A percentile compares a stretch with the other conserved stretches of the same genome.
phyloP scores from a whole-genome alignment of 2,329 filamentous ascomycete genomes.

The Cladosporium oxysporum region DNA sequence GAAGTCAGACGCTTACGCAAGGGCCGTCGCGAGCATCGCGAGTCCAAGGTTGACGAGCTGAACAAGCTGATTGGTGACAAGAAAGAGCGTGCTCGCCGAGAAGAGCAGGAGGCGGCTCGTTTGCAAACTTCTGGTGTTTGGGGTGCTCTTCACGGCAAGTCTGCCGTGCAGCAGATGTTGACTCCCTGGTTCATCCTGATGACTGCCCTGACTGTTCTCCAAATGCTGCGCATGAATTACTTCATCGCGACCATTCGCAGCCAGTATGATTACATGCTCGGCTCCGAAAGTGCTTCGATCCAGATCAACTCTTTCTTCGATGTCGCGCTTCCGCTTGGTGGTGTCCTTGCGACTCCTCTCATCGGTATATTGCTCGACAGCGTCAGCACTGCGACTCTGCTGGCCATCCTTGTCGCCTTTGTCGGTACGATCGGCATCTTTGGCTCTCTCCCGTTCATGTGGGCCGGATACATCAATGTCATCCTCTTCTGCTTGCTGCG shows the following conservation, averaged over 20 bases:
- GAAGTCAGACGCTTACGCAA: constrained; percentile 58
- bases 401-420: constrained; percentile 67
- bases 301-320: constrained; percentile 84
- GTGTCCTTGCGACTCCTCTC: constrained; percentile 80
- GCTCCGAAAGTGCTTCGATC: constrained; percentile 60
- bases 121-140: constrained; percentile 62
- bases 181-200: constrained; percentile 85
- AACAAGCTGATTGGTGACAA: constrained; percentile 67
- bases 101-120: constrained; percentile 26
- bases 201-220: constrained; percentile 67
- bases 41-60: constrained; percentile 69
- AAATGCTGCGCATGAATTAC: constrained; percentile 70
- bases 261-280: constrained; percentile 79
- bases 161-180: constrained; percentile 70
- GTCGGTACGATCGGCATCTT: constrained; percentile 76
- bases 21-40: constrained; percentile 59
- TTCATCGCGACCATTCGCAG: constrained; percentile 82
- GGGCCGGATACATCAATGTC: constrained; percentile 75
- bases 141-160: constrained; percentile 77
- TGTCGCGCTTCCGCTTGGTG: constrained; percentile 74
- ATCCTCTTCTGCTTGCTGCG: constrained; percentile 79
- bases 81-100: constrained; percentile 67
- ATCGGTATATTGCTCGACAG: constrained; percentile 79
- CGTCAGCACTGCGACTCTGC: constrained; percentile 69
- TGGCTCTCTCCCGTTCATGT: constrained; percentile 70